These are phyloP conservation scores for Dactylorhiza incarnata DNA, from an alignment of 106 monocot genomes.

Conservation along the genomic window DNA sequence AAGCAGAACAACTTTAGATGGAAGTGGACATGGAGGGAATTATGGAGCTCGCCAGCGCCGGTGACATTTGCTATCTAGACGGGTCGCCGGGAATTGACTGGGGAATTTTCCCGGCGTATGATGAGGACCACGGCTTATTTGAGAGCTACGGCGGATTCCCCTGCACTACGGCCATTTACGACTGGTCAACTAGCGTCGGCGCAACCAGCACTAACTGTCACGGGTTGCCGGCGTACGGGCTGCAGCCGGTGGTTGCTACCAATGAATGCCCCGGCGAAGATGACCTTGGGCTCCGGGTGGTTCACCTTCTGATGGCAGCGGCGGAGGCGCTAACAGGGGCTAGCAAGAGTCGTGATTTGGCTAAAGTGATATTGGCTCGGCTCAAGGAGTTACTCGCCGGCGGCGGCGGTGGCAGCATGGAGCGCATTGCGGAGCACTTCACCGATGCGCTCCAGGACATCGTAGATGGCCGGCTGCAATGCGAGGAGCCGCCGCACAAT, in stretches of 20 bases:
- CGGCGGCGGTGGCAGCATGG: conserved; percentile 16
- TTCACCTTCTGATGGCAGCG: too few species aligned
- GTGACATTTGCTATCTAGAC: neutral
- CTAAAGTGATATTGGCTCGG: too few species aligned
- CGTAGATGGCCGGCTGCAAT: conserved; percentile 21
- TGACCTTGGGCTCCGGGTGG: neutral
- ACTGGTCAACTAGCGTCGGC: neutral
- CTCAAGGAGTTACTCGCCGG: neutral
- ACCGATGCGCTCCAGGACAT: conserved; percentile 35
- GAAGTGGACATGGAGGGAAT: neutral
- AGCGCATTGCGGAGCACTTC: conserved; percentile 35
- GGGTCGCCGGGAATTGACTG: neutral
- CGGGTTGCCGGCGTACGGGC: neutral
- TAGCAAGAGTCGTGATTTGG: too few species aligned
- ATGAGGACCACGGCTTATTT: neutral
- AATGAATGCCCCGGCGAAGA: neutral
- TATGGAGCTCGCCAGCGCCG: neutral
- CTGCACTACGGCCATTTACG: neutral
- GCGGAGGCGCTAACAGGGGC: too few species aligned
- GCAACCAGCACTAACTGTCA: neutral
- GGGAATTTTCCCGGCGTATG: neutral
- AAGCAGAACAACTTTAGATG: neutral
- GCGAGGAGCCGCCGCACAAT: conserved; percentile 9
- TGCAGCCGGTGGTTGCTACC: too few species aligned
- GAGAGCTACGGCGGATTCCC: neutral